Conservation (phyloP, 2,329 filamentous ascomycete genomes). For the Sporothrix curviconia region DNA sequence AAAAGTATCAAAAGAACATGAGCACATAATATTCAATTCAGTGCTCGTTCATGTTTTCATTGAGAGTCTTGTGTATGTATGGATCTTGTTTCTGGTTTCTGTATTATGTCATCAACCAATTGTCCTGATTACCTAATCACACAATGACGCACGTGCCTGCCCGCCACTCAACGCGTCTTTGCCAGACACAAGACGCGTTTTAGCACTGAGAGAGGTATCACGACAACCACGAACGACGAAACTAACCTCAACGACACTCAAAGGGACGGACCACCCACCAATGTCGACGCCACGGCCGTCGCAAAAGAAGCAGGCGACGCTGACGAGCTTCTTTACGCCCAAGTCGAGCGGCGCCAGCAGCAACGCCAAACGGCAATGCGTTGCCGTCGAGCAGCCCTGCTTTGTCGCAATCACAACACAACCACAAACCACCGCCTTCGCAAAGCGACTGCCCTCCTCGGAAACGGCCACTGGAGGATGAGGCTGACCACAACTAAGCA, state of each 20-base stretch:
- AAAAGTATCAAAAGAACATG: too few relatives aligned
- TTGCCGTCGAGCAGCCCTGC: background rate
- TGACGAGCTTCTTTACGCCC: constrained; percentile 78
- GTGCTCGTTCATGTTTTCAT: too few relatives aligned
- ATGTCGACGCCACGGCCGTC: constrained; percentile 31
- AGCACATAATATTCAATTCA: too few relatives aligned
- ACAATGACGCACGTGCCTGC: too few relatives aligned
- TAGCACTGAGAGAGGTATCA: too few relatives aligned
- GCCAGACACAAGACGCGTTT: too few relatives aligned
- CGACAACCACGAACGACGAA: too few relatives aligned
- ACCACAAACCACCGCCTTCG: constrained; percentile 20
- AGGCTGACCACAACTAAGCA: constrained; percentile 36
- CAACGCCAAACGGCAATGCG: constrained; percentile 8
- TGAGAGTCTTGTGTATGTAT: too few relatives aligned
- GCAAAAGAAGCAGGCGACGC: constrained; percentile 67
- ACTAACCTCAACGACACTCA: background rate
- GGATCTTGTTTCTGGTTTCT: too few relatives aligned
- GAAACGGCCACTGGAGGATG: constrained; percentile 48
- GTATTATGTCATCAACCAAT: too few relatives aligned
- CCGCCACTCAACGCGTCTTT: too few relatives aligned
- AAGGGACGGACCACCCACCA: background rate
- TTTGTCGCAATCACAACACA: constrained; percentile 19
- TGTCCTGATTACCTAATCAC: too few relatives aligned
- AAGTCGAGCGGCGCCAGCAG: constrained; percentile 40
- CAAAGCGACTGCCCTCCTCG: constrained; percentile 28